phyloP scores from a whole-genome alignment of 371 early-diverging fungal species.

The Mortierella sp. region DNA sequence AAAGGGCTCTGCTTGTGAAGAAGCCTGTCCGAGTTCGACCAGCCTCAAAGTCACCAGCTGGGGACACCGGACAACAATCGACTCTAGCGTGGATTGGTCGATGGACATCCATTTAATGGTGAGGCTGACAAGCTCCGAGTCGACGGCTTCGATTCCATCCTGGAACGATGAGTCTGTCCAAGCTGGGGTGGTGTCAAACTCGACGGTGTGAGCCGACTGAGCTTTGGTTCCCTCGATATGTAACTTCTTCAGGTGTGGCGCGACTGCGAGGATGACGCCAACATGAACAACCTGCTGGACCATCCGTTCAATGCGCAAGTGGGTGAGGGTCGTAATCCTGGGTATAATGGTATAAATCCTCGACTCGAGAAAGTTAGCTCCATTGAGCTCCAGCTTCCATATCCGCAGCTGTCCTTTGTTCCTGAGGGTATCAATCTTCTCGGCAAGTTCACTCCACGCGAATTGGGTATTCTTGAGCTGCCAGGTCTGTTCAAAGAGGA shows the following conservation, averaged over 20 bases:
- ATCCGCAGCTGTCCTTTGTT: slow-evolving; percentile 1
- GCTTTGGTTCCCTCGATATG: not conserved
- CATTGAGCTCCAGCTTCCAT: slow-evolving; percentile 3
- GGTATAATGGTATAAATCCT: slow-evolving; percentile 16
- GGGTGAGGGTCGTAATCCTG: slow-evolving; percentile 10
- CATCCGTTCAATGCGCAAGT: slow-evolving; percentile 12
- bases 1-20: not conserved
- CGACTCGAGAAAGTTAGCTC: not conserved
- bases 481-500: slow-evolving; percentile 13
- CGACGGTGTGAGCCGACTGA: not conserved
- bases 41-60: slow-evolving; percentile 6
- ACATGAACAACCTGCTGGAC: not conserved
- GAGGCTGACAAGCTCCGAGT: not conserved
- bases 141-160: not conserved
- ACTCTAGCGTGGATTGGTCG: not conserved
- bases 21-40: not conserved
- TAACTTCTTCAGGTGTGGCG: slow-evolving; percentile 10
- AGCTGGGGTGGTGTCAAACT: slow-evolving; percentile 9
- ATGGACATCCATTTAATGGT: slow-evolving; percentile 14
- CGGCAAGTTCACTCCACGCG: slow-evolving; percentile 11
- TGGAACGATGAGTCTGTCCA: not conserved
- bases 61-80: slow-evolving; percentile 14
- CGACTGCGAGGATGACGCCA: slow-evolving; percentile 3
- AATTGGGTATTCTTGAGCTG: slow-evolving; percentile 4
- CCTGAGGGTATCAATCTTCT: slow-evolving; percentile 1